Percentiles rank a stretch among this genome's conserved stretches.
These are phyloP conservation scores for Pseudocercospora eumusae DNA, from an alignment of 2,329 filamentous ascomycete species.

Conservation along the genomic window DNA sequence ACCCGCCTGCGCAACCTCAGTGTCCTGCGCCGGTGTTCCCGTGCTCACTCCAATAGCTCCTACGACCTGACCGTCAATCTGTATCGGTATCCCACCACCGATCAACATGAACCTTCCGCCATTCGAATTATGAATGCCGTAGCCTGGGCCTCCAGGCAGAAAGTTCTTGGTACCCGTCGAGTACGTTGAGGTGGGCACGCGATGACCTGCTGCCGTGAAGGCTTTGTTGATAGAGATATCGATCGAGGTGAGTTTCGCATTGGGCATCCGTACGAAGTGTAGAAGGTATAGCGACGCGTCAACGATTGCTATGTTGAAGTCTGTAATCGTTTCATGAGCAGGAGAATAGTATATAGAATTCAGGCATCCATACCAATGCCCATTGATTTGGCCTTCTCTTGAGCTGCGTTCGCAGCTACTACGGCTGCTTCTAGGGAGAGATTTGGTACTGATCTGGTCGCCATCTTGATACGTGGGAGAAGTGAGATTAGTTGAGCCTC, in stretches of 20 bases:
- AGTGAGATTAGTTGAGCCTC: neutral
- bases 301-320: constrained; percentile 54
- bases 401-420: constrained; percentile 39
- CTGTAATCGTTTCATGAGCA: constrained; percentile 34
- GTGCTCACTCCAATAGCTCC: constrained; percentile 59
- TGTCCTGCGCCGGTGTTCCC: constrained; percentile 57
- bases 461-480: constrained; percentile 25
- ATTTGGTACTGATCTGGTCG: constrained; percentile 39
- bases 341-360: neutral
- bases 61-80: constrained; percentile 52
- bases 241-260: constrained; percentile 56
- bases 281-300: constrained; percentile 50
- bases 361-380: constrained; percentile 38
- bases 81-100: constrained; percentile 56
- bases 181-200: constrained; percentile 54
- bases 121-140: constrained; percentile 56
- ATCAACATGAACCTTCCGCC: constrained; percentile 57
- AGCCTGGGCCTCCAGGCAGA: constrained; percentile 53
- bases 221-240: constrained; percentile 66
- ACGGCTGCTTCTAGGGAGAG: constrained; percentile 42
- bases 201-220: constrained; percentile 59
- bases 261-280: constrained; percentile 52
- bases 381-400: constrained; percentile 41
- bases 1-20: constrained; percentile 55
- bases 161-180: constrained; percentile 49